phyloP scores from a whole-genome alignment of 2,329 filamentous ascomycete species.

The Scorias spongiosa region DNA sequence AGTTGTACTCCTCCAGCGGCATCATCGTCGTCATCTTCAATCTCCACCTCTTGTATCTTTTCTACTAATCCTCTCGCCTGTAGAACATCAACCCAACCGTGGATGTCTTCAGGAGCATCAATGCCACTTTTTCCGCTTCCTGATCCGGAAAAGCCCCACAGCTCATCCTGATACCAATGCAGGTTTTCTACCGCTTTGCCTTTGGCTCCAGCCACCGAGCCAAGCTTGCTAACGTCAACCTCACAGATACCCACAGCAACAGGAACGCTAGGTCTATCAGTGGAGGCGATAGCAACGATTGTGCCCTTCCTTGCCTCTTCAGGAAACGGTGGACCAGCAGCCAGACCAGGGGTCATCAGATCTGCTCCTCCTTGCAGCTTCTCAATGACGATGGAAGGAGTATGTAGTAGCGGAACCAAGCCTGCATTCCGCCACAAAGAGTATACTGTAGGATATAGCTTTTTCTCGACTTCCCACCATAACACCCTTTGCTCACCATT shows the following conservation, averaged over 20 bases:
- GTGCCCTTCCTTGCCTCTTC: constrained; percentile 41
- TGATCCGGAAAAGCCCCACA: constrained; percentile 47
- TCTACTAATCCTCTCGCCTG: constrained; percentile 23
- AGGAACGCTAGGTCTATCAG: constrained; percentile 45
- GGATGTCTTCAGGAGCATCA: constrained; percentile 36
- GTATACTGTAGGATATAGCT: constrained; percentile 42
- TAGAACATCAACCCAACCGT: constrained; percentile 32
- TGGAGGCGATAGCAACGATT: constrained; percentile 47
- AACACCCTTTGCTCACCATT: constrained; percentile 42
- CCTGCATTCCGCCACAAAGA: constrained; percentile 50
- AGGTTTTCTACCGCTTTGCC: constrained; percentile 50
- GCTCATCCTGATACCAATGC: constrained; percentile 54
- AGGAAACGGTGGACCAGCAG: constrained; percentile 49
- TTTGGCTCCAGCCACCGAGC: constrained; percentile 42
- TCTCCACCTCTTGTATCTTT: constrained; percentile 27
- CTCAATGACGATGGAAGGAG: constrained; percentile 43
- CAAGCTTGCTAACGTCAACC: constrained; percentile 43
- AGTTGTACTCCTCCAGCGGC: constrained; percentile 31
- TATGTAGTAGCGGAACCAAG: constrained; percentile 49
- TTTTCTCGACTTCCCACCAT: constrained; percentile 49
- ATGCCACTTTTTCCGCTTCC: constrained; percentile 33
- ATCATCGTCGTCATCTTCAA: constrained; percentile 28
- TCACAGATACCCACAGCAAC: constrained; percentile 49
- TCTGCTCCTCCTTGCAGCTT: constrained; percentile 51
- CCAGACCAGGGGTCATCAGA: constrained; percentile 53